Conservation (phyloP, 2,329 filamentous ascomycete genomes). For the Lanzia echinophila region DNA sequence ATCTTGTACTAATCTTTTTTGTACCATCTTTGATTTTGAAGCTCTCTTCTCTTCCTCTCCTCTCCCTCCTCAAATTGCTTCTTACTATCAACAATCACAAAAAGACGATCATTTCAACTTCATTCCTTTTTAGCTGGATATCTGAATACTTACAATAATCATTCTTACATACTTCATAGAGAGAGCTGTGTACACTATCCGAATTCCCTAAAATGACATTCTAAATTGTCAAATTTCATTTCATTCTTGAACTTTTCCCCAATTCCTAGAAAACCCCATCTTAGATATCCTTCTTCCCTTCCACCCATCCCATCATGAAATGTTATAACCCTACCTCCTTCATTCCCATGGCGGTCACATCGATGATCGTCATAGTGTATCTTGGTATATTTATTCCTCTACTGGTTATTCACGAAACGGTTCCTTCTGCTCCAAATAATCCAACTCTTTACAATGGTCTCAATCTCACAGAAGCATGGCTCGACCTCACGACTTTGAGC, state of each 20-base stretch:
- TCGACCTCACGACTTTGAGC: conserved; percentile 71
- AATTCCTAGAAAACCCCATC: not conserved
- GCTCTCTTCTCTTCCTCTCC: no score
- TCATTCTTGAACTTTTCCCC: not conserved
- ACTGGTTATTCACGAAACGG: conserved; percentile 66
- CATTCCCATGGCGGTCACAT: conserved; percentile 70
- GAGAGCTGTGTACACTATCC: no score
- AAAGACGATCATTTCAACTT: no score
- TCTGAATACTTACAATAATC: no score
- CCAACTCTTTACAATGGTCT: conserved; percentile 54
- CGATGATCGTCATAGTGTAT: conserved; percentile 72
- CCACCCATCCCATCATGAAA: conserved; percentile 22
- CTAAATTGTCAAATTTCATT: not conserved
- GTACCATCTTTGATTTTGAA: no score
- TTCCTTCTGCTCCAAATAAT: conserved; percentile 57
- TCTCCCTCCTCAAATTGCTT: no score
- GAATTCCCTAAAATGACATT: not conserved
- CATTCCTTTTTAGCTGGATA: no score
- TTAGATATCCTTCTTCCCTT: not conserved
- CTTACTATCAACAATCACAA: no score
- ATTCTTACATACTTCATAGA: no score
- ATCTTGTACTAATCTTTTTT: no score
- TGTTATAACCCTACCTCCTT: conserved; percentile 62
- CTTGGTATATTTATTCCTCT: conserved; percentile 68
- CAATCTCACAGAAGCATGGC: conserved; percentile 81